These are phyloP conservation scores for Diplogelasinospora grovesii DNA, from an alignment of 495 filamentous ascomycete genomes.

Conservation along the genomic window DNA sequence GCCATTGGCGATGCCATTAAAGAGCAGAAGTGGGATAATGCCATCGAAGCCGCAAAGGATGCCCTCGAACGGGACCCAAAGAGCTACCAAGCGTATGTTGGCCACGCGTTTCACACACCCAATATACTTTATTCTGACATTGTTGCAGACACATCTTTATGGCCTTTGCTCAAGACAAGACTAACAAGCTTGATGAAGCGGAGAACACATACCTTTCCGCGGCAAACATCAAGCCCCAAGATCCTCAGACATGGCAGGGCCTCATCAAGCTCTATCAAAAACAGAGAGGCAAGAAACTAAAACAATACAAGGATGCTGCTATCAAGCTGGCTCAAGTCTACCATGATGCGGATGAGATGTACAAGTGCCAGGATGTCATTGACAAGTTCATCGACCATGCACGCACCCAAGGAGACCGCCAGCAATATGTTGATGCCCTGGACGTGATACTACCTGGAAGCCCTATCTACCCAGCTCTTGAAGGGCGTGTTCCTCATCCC, in stretches of 20 bases:
- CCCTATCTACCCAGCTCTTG: slow-evolving; percentile 71
- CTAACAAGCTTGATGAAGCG: slow-evolving; percentile 59
- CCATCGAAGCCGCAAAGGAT: slow-evolving; percentile 57
- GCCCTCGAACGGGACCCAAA: slow-evolving; percentile 64
- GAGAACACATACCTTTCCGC: slow-evolving; percentile 72
- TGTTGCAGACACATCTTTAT: slow-evolving; percentile 66
- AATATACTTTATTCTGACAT: neutral
- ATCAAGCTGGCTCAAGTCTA: slow-evolving; percentile 70
- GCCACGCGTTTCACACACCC: slow-evolving; percentile 3
- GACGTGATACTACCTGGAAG: slow-evolving; percentile 69
- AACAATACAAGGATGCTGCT: slow-evolving; percentile 64
- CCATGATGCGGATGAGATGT: slow-evolving; percentile 54
- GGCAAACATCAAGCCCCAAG: slow-evolving; percentile 44
- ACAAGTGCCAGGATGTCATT: slow-evolving; percentile 70
- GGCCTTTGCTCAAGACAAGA: slow-evolving; percentile 72
- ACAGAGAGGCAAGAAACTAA: slow-evolving; percentile 60
- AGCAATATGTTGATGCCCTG: slow-evolving; percentile 66
- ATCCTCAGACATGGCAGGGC: slow-evolving; percentile 78
- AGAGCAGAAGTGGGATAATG: slow-evolving; percentile 69
- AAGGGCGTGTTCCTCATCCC: slow-evolving; percentile 79
- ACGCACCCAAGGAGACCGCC: slow-evolving; percentile 60
- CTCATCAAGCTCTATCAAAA: slow-evolving; percentile 80
- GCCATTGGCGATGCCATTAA: slow-evolving; percentile 74
- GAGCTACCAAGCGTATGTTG: slow-evolving; percentile 72
- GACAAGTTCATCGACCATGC: slow-evolving; percentile 72